Conservation (phyloP, 116 monocot genomes). For the Iris pallida region DNA sequence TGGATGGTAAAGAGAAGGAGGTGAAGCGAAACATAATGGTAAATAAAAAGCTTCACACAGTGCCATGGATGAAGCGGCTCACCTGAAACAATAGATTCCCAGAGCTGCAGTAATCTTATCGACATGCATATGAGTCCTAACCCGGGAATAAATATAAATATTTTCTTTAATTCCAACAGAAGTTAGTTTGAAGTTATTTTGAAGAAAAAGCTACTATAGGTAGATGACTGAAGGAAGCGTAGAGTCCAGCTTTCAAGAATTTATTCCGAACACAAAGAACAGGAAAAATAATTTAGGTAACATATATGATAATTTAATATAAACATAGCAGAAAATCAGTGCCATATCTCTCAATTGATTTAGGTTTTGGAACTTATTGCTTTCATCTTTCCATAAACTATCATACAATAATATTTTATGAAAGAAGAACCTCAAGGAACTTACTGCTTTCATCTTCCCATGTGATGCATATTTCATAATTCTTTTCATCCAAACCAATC, state of each 20-base stretch:
- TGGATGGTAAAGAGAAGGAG: too few species aligned
- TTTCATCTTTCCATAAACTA: too few species aligned
- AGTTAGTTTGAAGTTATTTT: neutral
- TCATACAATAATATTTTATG: too few species aligned
- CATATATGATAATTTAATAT: neutral
- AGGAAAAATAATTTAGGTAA: too few species aligned
- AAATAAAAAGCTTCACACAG: neutral
- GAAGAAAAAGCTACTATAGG: neutral
- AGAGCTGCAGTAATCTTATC: conserved; percentile 82
- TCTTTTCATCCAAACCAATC: too few species aligned
- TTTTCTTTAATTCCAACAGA: neutral
- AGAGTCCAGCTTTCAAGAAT: neutral
- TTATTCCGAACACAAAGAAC: too few species aligned
- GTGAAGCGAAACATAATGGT: too few species aligned
- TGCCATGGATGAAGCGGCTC: neutral
- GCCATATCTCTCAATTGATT: too few species aligned
- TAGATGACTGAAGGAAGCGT: neutral
- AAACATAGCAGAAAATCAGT: neutral
- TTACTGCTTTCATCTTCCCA: too few species aligned
- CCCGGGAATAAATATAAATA: neutral
- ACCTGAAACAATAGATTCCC: conserved; percentile 96
- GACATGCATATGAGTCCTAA: neutral
- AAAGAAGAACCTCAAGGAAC: too few species aligned
- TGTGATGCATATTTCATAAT: too few species aligned
- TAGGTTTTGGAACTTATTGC: too few species aligned